Evolutionary conservation across 495 filamentous ascomycete genomes (phyloP).

Genomic region (Hyaloscypha variabilis): DNA sequence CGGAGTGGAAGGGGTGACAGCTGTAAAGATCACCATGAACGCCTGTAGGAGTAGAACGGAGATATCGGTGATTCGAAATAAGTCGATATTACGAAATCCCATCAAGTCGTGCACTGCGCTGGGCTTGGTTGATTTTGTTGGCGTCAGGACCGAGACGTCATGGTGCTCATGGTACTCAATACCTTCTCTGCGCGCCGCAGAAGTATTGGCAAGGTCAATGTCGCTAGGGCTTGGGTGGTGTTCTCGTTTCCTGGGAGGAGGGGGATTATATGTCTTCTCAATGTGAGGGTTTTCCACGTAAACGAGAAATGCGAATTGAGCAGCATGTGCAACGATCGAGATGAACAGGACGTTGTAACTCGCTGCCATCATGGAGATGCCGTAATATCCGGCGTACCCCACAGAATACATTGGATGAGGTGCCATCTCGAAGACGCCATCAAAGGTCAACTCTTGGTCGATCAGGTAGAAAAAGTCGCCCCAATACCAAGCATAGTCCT

Average conservation of each 20-base stretch:
- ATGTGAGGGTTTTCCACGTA: constrained; percentile 96
- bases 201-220: constrained; percentile 38
- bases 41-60: constrained; percentile 73
- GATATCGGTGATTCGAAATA: constrained; percentile 82
- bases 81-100: constrained; percentile 81
- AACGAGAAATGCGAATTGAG: constrained; percentile 90
- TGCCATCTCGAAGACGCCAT: constrained; percentile 98
- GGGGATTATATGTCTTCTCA: constrained; percentile 95
- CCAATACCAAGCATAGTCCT: constrained; percentile 99
- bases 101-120: constrained; percentile 77
- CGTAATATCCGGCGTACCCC: constrained; percentile 97
- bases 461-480: constrained; percentile 99
- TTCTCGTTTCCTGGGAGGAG: constrained; percentile 68
- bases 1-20: constrained; percentile 76
- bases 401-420: constrained; percentile 99
- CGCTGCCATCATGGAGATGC: constrained; percentile 97
- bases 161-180: constrained; percentile 24
- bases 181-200: constrained; percentile 43
- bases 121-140: constrained; percentile 42
- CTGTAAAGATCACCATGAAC: constrained; percentile 71
- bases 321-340: constrained; percentile 91
- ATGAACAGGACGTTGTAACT: constrained; percentile 97
- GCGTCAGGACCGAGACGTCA: background rate
- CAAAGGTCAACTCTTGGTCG: constrained; percentile 96
- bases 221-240: constrained; percentile 42